These are phyloP conservation scores for Phytophthora pluvialis DNA, from an alignment of 352 stramenopile genomes.

Conservation along the genomic window DNA sequence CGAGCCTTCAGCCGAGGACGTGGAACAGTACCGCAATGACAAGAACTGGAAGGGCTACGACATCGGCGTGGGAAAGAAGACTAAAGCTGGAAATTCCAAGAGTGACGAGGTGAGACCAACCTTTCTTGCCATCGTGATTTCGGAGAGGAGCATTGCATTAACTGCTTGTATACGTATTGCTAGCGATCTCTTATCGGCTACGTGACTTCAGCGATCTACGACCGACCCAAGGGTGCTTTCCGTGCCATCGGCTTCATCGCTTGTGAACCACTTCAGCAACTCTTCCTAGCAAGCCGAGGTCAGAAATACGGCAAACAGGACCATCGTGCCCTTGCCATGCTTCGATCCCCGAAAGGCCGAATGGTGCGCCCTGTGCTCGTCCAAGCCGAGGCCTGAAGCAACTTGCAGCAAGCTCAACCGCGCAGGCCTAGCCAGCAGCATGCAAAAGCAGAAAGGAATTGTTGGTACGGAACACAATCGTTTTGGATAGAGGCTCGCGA, in stretches of 20 bases:
- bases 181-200: conserved; percentile 62
- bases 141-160: neutral
- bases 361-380: conserved; percentile 64
- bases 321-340: conserved; percentile 50
- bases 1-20: conserved; percentile 37
- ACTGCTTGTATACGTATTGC: conserved; percentile 7
- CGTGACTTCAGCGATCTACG: conserved; percentile 81
- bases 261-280: conserved; percentile 65
- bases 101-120: conserved; percentile 25
- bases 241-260: conserved; percentile 69
- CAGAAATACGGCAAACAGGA: conserved; percentile 11
- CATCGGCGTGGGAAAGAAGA: conserved; percentile 29
- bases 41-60: conserved; percentile 46
- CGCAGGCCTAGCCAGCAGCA: neutral
- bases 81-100: conserved; percentile 5
- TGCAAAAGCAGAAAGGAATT: neutral
- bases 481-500: conserved; percentile 13
- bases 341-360: conserved; percentile 49
- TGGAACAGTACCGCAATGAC: conserved; percentile 32
- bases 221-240: conserved; percentile 71
- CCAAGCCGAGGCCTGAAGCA: conserved; percentile 25
- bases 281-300: conserved; percentile 44
- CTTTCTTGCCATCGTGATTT: neutral
- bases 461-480: conserved; percentile 2
- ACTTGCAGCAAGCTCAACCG: neutral